A percentile compares a stretch with the other conserved stretches of the same genome.
These are phyloP conservation scores for Xylariales sp. DNA, from an alignment of 2,329 filamentous ascomycete genomes.

Conservation along the genomic window DNA sequence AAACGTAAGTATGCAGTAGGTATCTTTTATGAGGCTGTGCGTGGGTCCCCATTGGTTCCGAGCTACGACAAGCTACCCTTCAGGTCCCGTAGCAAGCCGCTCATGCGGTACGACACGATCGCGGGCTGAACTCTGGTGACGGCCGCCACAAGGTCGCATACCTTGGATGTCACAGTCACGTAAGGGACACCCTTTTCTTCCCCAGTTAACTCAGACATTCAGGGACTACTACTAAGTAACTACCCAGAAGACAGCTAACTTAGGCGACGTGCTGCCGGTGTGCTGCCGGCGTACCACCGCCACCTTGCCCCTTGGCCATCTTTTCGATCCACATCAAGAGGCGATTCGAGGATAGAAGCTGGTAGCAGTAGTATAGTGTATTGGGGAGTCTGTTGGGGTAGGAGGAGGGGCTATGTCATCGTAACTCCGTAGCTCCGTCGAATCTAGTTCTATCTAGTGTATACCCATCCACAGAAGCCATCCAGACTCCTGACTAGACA, in stretches of 20 bases:
- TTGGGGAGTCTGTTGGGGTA: too few species aligned
- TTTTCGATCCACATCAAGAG: not conserved
- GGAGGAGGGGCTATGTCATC: conserved; percentile 9
- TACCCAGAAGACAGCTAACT: not conserved
- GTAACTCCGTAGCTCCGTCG: conserved; percentile 34
- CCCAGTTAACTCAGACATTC: not conserved
- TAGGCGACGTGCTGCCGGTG: not conserved
- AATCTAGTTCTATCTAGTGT: not conserved
- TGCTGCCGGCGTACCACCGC: not conserved
- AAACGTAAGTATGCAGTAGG: conserved; percentile 5
- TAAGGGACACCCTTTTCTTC: not conserved
- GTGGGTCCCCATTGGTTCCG: conserved; percentile 15
- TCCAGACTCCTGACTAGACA: too few species aligned
- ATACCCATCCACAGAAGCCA: too few species aligned
- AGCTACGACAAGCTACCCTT: not conserved
- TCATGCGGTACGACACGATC: conserved; percentile 12
- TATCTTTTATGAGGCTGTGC: conserved; percentile 6
- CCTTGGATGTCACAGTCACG: not conserved
- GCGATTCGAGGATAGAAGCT: not conserved
- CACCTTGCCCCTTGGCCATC: not conserved
- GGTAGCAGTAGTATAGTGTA: too few species aligned
- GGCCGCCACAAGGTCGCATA: conserved; percentile 16
- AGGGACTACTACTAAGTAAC: too few species aligned
- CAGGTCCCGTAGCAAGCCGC: not conserved
- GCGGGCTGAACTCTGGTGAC: conserved; percentile 3